Evolutionary conservation across 2,329 filamentous ascomycete species (phyloP).

Genomic region (Volutella citrinella): DNA sequence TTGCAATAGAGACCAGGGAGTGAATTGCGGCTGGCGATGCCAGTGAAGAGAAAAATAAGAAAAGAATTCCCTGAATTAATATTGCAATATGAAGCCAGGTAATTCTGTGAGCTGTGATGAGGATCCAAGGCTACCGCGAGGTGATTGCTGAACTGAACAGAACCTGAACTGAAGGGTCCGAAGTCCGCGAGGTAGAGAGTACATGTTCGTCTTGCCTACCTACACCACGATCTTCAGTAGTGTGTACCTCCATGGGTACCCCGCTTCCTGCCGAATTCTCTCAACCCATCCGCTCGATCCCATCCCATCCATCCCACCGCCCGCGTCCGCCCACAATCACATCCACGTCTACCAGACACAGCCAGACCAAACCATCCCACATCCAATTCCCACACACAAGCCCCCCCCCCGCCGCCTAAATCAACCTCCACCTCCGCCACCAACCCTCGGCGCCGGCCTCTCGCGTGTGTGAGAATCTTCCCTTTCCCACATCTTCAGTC

Average conservation of each 20-base stretch:
- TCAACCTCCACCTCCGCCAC: constrained; percentile 19
- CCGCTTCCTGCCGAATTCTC: constrained; percentile 13
- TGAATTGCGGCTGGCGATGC: too few relatives aligned
- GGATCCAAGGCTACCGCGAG: too few relatives aligned
- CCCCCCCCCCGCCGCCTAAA: constrained; percentile 15
- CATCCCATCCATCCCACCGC: constrained; percentile 4
- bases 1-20: too few relatives aligned
- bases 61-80: too few relatives aligned
- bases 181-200: too few relatives aligned
- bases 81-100: too few relatives aligned
- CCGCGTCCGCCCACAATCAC: constrained; percentile 5
- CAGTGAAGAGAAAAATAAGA: neutral
- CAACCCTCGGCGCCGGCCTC: constrained; percentile 19
- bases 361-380: constrained; percentile 4
- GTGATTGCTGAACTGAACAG: too few relatives aligned
- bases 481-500: constrained; percentile 10
- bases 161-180: too few relatives aligned
- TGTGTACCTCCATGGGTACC: constrained; percentile 7
- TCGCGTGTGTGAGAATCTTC: constrained; percentile 10
- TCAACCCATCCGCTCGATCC: constrained; percentile 2
- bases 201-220: too few relatives aligned
- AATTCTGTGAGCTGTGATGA: too few relatives aligned
- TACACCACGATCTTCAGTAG: too few relatives aligned
- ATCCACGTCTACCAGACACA: constrained; percentile 5
- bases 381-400: constrained; percentile 6